Conservation (phyloP, 306 rosid species). For the Cucumis hystrix region DNA sequence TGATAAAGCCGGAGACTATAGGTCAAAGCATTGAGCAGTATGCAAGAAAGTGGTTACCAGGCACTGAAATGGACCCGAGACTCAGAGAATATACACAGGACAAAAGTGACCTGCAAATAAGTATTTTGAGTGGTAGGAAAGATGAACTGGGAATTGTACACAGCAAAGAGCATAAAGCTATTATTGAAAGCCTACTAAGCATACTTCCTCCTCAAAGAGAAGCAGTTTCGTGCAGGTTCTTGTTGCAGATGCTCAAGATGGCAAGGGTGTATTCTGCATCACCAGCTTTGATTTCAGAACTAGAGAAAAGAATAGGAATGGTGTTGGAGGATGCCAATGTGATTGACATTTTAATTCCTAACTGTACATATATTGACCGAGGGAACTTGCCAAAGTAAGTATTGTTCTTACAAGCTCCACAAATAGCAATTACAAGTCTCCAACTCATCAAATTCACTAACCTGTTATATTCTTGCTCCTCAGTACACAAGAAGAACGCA, state of each 20-base stretch:
- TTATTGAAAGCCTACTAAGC: conserved; percentile 67
- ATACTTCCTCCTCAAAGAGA: conserved; percentile 67
- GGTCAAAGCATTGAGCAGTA: conserved; percentile 67
- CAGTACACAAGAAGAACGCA: conserved; percentile 48
- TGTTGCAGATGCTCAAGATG: conserved; percentile 65
- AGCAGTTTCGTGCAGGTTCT: conserved; percentile 73
- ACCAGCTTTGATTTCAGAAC: conserved; percentile 73
- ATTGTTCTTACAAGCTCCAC: conserved; percentile 3
- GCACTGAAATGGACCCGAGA: conserved; percentile 53
- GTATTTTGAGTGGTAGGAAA: conserved; percentile 31
- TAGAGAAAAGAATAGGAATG: conserved; percentile 74
- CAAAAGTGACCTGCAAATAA: conserved; percentile 48
- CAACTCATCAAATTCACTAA: conserved; percentile 9
- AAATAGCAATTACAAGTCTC: not conserved
- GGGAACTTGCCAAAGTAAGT: conserved; percentile 49
- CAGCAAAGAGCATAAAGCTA: conserved; percentile 55
- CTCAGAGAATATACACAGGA: conserved; percentile 51
- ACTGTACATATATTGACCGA: conserved; percentile 47
- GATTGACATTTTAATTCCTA: conserved; percentile 72
- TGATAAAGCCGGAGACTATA: conserved; percentile 44
- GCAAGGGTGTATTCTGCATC: conserved; percentile 74
- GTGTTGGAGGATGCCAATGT: conserved; percentile 79
- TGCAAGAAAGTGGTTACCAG: conserved; percentile 67
- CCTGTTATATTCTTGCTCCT: conserved; percentile 9
- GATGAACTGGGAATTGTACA: conserved; percentile 33